These are phyloP conservation scores for Chaetomium strumarium DNA, from an alignment of 2,329 filamentous ascomycete genomes.

Conservation along the genomic window DNA sequence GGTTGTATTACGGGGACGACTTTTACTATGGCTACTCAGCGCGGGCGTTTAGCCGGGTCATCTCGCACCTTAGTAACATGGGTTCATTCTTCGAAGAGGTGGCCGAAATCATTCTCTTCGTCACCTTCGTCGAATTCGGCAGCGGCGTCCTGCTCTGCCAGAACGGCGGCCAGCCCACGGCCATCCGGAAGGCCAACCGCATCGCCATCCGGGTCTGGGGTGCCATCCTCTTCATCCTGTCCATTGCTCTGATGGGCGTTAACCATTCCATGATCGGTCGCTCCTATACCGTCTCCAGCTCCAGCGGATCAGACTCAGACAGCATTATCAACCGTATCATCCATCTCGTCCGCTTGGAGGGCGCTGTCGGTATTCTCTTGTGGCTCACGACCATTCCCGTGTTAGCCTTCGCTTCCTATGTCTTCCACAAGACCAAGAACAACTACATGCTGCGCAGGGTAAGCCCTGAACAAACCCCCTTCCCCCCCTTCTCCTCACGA, in stretches of 20 bases:
- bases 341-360: not conserved
- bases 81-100: slow-evolving; percentile 12
- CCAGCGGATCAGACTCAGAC: not conserved
- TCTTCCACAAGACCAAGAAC: slow-evolving; percentile 14
- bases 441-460: slow-evolving; percentile 10
- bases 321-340: not conserved
- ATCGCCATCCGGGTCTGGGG: slow-evolving; percentile 7
- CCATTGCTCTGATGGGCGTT: slow-evolving; percentile 10
- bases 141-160: slow-evolving; percentile 23
- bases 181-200: slow-evolving; percentile 12
- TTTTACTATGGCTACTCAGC: not conserved
- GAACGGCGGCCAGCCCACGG: not conserved
- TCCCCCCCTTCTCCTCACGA: not conserved
- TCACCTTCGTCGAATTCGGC: slow-evolving; percentile 23
- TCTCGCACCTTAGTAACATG: not conserved
- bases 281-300: not conserved
- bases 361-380: slow-evolving; percentile 13
- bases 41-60: not conserved
- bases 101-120: slow-evolving; percentile 17
- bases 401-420: slow-evolving; percentile 9
- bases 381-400: slow-evolving; percentile 18
- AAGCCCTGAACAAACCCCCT: not conserved
- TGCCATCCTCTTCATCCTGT: slow-evolving; percentile 14
- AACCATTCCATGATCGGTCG: not conserved
- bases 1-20: not conserved